Evolutionary conservation across 164 flowering plant genomes (phyloP).

Genomic region (Tinospora cordifolia): DNA sequence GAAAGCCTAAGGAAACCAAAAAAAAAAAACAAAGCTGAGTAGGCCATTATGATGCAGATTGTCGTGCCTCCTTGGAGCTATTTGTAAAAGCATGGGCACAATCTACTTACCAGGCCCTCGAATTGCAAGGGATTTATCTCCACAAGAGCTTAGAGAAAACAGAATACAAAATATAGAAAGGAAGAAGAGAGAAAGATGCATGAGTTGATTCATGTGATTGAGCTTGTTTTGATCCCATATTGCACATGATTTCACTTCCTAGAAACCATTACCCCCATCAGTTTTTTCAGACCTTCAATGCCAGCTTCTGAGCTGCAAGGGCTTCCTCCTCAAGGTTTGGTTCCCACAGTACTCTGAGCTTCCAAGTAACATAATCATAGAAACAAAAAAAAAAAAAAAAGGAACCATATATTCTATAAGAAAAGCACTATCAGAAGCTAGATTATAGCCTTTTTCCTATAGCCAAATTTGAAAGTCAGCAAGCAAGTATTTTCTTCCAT

Average conservation of each 20-base stretch:
- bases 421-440: slow-evolving; percentile 3
- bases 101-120: slow-evolving; percentile 5
- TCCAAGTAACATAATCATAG: slow-evolving; percentile 69
- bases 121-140: slow-evolving; percentile 14
- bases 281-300: slow-evolving; percentile 50
- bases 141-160: slow-evolving; percentile 7
- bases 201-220: neutral
- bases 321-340: slow-evolving; percentile 93
- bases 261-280: neutral
- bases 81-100: slow-evolving; percentile 9
- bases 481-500: too few species aligned
- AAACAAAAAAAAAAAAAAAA: slow-evolving; percentile 9
- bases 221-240: slow-evolving; percentile 4
- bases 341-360: slow-evolving; percentile 83
- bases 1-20: neutral
- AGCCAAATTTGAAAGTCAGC: too few species aligned
- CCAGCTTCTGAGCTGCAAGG: slow-evolving; percentile 82
- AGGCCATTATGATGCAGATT: neutral
- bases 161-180: neutral
- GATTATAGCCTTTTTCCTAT: neutral
- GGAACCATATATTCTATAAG: too few species aligned
- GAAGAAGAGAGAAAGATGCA: slow-evolving; percentile 4
- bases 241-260: neutral
- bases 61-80: slow-evolving; percentile 8
- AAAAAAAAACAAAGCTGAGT: slow-evolving; percentile 7